phyloP scores from a whole-genome alignment of 2,329 filamentous ascomycete genomes.

The Penicillium sp. region DNA sequence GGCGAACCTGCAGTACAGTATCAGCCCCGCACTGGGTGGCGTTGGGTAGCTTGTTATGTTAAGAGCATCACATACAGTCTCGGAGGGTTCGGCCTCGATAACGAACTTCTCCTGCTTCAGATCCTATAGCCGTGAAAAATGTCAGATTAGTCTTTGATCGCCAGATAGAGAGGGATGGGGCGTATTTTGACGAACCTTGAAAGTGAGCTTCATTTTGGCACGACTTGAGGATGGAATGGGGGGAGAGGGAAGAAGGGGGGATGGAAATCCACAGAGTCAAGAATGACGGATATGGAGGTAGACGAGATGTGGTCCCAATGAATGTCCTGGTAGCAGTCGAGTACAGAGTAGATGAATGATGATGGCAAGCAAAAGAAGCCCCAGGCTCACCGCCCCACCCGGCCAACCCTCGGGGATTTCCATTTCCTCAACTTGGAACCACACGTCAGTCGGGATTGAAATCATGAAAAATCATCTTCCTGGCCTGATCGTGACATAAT shows the following conservation, averaged over 20 bases:
- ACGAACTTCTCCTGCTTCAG: slow-evolving; percentile 98
- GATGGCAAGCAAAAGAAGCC: slow-evolving; percentile 3
- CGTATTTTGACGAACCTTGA: slow-evolving; percentile 57
- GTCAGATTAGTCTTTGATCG: background rate
- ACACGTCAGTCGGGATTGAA: background rate
- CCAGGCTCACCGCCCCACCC: slow-evolving; percentile 2
- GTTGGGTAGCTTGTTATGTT: slow-evolving; percentile 9
- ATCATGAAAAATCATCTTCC: background rate
- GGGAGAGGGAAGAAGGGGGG: background rate
- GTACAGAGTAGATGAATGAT: background rate
- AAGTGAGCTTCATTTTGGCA: slow-evolving; percentile 67
- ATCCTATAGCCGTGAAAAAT: slow-evolving; percentile 61
- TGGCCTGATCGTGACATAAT: background rate
- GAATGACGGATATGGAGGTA: slow-evolving; percentile 1
- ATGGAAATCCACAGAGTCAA: slow-evolving; percentile 5
- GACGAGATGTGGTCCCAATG: background rate
- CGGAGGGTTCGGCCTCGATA: slow-evolving; percentile 89
- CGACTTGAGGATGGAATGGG: slow-evolving; percentile 26
- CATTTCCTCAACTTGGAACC: background rate
- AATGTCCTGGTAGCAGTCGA: slow-evolving; percentile 11
- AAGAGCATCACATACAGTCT: slow-evolving; percentile 66
- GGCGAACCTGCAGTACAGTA: slow-evolving; percentile 65
- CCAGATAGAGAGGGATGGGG: slow-evolving; percentile 20
- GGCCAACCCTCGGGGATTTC: background rate
- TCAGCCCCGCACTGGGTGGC: slow-evolving; percentile 37